Base-by-base conservation (phyloP, 2,329 filamentous ascomycete species). In the Fusarium humuli region DNA sequence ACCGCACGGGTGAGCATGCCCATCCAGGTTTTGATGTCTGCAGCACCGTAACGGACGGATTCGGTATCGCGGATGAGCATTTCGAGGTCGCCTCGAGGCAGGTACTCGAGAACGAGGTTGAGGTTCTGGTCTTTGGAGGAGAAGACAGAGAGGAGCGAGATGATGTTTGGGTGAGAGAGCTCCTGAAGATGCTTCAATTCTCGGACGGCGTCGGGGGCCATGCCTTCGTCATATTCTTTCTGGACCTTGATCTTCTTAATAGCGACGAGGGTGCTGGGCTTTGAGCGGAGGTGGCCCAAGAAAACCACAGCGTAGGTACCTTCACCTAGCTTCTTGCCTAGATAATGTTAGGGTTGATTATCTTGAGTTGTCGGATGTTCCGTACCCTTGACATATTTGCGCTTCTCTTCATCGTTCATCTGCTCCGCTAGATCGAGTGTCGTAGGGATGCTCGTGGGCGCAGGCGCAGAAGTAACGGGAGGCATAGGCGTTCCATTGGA, bases 1-100 rank as follows among this genome's bases (percentile, higher is more conserved):
- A 98, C 90, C 27, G 92, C 96, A 44, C 95, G 90, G 29, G 88
- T 88, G n/a, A 98, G 87, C 96, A 98, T 98, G 69, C 92, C 93
- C 91, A 98, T 97, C 96, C 96, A 99, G 18, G 94, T 92, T 80
- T 99, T 99, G 80, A 98, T 94, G 80, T 99, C 96, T 20, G 93
- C 92, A 13, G 90, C 88, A 67, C 92, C 92, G 80, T 98, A 98
- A 57, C 90, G 89, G 48, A 98, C 91, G 57, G 84, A 84, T 47
- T 91, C 87, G 30, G 88, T 90, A 81, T 98, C 94, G 79, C 93
- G 93, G 79, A 97, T 97, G 63, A 99, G 88, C 87, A 94, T 94
- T 81, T 98, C 94, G 29, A 99, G 87, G 81, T 99, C 96, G 71
- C 96, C 95, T n/a, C 93, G 88, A 0, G 95, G 94, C 6, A 98